phyloP scores from a whole-genome alignment of 192 early-diverging fungal genomes.

The Rhizophlyctis rosea region DNA sequence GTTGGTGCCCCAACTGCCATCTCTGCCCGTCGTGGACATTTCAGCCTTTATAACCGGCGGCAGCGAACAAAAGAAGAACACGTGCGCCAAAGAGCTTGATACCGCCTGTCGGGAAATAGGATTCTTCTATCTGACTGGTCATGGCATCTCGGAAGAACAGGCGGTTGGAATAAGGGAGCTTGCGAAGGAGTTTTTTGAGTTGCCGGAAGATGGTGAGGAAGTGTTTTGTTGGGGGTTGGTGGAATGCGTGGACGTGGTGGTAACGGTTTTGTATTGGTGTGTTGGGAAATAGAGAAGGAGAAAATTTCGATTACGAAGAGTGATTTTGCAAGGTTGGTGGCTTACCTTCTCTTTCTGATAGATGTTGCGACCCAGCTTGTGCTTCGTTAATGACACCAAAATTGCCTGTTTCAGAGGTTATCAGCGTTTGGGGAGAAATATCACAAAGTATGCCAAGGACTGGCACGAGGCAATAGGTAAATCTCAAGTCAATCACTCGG shows the following conservation, averaged over 20 bases:
- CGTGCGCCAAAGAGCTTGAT: constrained; percentile 36
- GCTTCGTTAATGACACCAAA: too few species aligned
- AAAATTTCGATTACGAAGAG: constrained; percentile 37
- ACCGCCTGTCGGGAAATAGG: constrained; percentile 39
- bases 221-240: too few species aligned
- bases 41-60: too few species aligned
- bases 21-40: too few species aligned
- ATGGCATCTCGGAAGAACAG: constrained; percentile 35
- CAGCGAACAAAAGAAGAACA: too few species aligned
- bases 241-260: too few species aligned
- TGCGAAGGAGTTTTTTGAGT: constrained; percentile 43
- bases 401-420: too few species aligned
- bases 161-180: constrained; percentile 25
- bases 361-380: too few species aligned
- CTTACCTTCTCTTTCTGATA: too few species aligned
- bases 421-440: constrained; percentile 49
- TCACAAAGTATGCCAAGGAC: constrained; percentile 48
- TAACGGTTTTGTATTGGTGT: not conserved
- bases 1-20: too few species aligned
- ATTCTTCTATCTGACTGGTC: constrained; percentile 46
- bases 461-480: constrained; percentile 49
- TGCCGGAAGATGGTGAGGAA: too few species aligned
- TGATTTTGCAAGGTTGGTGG: constrained; percentile 49
- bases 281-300: constrained; percentile 25
- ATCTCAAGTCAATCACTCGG: too few species aligned